These are phyloP conservation scores for Gracilaria gracilis DNA, from an alignment of 23 red algal species.

Conservation along the genomic window DNA sequence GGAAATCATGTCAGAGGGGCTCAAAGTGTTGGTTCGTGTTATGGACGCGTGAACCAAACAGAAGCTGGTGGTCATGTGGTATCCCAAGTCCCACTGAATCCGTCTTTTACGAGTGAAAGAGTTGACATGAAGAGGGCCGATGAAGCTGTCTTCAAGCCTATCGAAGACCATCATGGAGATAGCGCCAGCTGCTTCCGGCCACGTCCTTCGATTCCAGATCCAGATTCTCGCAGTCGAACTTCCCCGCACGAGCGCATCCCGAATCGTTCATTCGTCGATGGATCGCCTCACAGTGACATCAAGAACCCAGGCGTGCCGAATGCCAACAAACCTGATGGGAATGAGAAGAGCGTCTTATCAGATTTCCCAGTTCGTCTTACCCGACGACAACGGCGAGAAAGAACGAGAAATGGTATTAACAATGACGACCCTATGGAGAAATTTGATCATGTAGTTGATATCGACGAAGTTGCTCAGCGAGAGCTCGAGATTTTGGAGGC, in stretches of 20 bases:
- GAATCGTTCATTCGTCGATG: background rate
- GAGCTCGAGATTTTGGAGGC: constrained; percentile 62
- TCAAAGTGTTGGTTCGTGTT: constrained; percentile 33
- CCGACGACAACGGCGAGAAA: background rate
- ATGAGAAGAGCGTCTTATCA: constrained; percentile 62
- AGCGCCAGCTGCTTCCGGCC: constrained; percentile 63
- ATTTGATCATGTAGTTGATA: constrained; percentile 28
- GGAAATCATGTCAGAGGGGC: constrained; percentile 3
- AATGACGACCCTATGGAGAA: constrained; percentile 19
- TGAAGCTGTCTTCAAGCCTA: constrained; percentile 5
- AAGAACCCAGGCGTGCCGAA: background rate
- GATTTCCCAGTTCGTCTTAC: constrained; percentile 43
- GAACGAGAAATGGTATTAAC: constrained; percentile 29
- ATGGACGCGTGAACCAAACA: constrained; percentile 27
- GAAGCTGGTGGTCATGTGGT: constrained; percentile 29
- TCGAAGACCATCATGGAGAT: constrained; percentile 72
- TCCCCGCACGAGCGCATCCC: constrained; percentile 7
- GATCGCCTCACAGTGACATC: constrained; percentile 6
- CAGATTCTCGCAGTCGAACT: constrained; percentile 27
- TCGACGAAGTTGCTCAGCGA: constrained; percentile 62
- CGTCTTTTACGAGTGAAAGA: constrained; percentile 69
- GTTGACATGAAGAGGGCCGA: background rate
- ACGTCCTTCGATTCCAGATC: background rate
- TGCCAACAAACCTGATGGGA: constrained; percentile 12
- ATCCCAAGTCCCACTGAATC: constrained; percentile 30